These are phyloP conservation scores for Fusarium verrucosum DNA, from an alignment of 2,329 filamentous ascomycete genomes.

Conservation along the genomic window DNA sequence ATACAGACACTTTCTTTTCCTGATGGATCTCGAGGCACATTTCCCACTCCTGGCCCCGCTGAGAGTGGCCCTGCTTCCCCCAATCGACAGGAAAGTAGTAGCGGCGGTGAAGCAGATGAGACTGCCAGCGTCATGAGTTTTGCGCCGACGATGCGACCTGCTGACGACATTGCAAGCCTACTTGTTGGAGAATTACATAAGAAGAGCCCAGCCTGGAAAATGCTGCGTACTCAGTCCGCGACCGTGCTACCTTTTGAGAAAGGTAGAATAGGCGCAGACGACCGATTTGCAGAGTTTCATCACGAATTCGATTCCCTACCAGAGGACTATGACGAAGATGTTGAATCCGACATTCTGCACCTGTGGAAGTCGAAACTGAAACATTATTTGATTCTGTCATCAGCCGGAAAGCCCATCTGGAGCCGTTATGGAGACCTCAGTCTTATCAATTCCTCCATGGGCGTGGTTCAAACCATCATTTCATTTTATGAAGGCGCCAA, in stretches of 20 bases:
- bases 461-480: slow-evolving; percentile 95
- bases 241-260: slow-evolving; percentile 69
- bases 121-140: slow-evolving; percentile 73
- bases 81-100: slow-evolving; percentile 43
- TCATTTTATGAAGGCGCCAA: slow-evolving; percentile 89
- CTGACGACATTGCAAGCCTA: slow-evolving; percentile 82
- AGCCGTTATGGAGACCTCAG: slow-evolving; percentile 92
- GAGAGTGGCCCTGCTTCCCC: slow-evolving; percentile 55
- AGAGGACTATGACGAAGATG: slow-evolving; percentile 56
- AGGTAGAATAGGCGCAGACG: slow-evolving; percentile 55
- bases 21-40: slow-evolving; percentile 73
- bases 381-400: slow-evolving; percentile 96
- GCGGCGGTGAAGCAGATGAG: slow-evolving; percentile 65
- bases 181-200: slow-evolving; percentile 75
- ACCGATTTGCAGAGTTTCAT: slow-evolving; percentile 72
- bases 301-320: slow-evolving; percentile 82
- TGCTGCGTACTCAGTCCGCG: slow-evolving; percentile 70
- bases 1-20: slow-evolving; percentile 79
- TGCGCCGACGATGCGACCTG: slow-evolving; percentile 68
- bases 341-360: slow-evolving; percentile 67
- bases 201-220: slow-evolving; percentile 73
- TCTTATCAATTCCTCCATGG: slow-evolving; percentile 92
- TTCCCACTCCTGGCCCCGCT: slow-evolving; percentile 56
- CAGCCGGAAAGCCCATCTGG: slow-evolving; percentile 96
- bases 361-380: slow-evolving; percentile 94